Evolutionary conservation across 176 grass and related monocot genomes (phyloP).

Genomic region (bread wheat (Triticum aestivum)): IWGSC_CS_RefSeq_v2.1 NC_057809.1:532749253-532749752

Average conservation of each 20-base stretch:
- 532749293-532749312: constrained; percentile 20
- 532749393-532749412: neutral
- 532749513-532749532: neutral
- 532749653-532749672: neutral
- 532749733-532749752: neutral
- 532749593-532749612: neutral
- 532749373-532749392: constrained; percentile 2
- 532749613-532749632: neutral
- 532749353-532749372: constrained; percentile 23
- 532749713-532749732: neutral
- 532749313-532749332: neutral
- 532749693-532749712: neutral
- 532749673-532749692: neutral
- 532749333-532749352: neutral
- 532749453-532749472: neutral
- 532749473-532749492: neutral
- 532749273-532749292: neutral
- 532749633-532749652: neutral
- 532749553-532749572: neutral
- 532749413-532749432: neutral
- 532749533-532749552: neutral
- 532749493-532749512: neutral
- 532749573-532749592: neutral
- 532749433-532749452: neutral
- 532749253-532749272: neutral